Evolutionary conservation across 2,329 filamentous ascomycete genomes (phyloP).

Genomic region (Ascomycota sp.): DNA sequence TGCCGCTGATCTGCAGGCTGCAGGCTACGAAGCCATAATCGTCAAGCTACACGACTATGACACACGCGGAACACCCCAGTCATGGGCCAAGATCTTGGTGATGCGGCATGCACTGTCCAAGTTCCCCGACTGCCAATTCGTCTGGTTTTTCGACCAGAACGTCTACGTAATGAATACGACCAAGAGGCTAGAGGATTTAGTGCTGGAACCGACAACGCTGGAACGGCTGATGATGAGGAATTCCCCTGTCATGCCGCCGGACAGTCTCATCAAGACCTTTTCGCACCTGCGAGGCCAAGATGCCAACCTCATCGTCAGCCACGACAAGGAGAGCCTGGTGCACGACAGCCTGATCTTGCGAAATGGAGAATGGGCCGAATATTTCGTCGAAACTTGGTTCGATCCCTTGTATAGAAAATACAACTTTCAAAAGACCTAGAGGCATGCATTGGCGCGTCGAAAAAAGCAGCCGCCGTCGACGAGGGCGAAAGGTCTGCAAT

Average conservation of each 20-base stretch:
- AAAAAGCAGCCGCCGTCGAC: too few relatives aligned
- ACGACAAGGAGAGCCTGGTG: conserved; percentile 64
- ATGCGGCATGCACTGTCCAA: conserved; percentile 73
- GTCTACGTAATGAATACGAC: conserved; percentile 74
- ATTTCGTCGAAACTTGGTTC: conserved; percentile 88
- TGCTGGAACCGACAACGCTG: conserved; percentile 47
- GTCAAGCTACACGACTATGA: conserved; percentile 59
- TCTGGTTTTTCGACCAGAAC: conserved; percentile 77
- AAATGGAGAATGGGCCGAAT: conserved; percentile 79
- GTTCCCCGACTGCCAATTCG: conserved; percentile 54
- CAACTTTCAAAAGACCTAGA: conserved; percentile 90
- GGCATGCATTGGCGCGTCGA: conserved; percentile 69
- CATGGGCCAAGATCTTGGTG: conserved; percentile 66
- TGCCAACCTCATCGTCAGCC: conserved; percentile 64
- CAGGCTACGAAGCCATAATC: conserved; percentile 77
- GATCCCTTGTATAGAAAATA: conserved; percentile 86
- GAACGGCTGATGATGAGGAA: conserved; percentile 70
- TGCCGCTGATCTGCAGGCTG: background rate
- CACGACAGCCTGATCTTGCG: conserved; percentile 60
- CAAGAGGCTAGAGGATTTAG: conserved; percentile 45
- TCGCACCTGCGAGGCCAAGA: conserved; percentile 55
- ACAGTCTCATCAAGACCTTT: conserved; percentile 94
- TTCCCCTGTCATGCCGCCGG: conserved; percentile 72
- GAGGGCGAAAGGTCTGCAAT: too few relatives aligned
- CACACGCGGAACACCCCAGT: conserved; percentile 34